Conservation (phyloP, 2,329 filamentous ascomycete genomes). For the Phaeomoniella chlamydospora region DNA sequence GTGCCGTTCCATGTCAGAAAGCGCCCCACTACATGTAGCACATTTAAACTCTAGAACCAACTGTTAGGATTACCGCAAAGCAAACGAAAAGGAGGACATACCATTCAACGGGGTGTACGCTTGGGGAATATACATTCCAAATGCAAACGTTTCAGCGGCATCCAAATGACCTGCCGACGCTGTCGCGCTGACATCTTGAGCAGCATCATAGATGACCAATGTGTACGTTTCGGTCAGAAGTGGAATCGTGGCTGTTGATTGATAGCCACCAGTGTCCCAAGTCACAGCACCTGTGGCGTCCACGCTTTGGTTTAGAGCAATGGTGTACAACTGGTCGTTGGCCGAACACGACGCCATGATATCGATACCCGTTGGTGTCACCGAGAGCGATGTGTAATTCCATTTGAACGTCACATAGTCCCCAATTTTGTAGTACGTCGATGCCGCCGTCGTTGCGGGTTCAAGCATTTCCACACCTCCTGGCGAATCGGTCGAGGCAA, state of each 20-base stretch:
- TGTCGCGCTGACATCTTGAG: conserved; percentile 34
- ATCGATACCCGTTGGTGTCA: conserved; percentile 44
- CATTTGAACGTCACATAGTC: conserved; percentile 49
- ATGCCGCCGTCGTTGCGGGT: conserved; percentile 32
- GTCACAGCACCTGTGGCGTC: conserved; percentile 34
- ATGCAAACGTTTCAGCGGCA: conserved; percentile 35
- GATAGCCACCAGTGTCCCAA: conserved; percentile 47
- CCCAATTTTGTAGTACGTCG: conserved; percentile 48
- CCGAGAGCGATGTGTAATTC: conserved; percentile 52
- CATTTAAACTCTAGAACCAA: conserved; percentile 33
- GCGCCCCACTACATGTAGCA: conserved; percentile 38
- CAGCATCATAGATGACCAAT: conserved; percentile 45
- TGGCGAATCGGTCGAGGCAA: conserved; percentile 28
- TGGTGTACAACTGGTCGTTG: conserved; percentile 47
- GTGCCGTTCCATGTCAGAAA: conserved; percentile 38
- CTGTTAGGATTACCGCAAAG: conserved; percentile 3
- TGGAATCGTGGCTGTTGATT: conserved; percentile 31
- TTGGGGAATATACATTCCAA: conserved; percentile 49
- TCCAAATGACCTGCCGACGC: conserved; percentile 41
- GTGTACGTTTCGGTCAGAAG: conserved; percentile 49
- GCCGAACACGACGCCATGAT: conserved; percentile 45
- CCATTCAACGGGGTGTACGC: conserved; percentile 33
- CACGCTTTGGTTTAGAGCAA: conserved; percentile 43
- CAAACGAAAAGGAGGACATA: conserved; percentile 17
- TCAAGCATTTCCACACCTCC: conserved; percentile 50